Evolutionary conservation across 1,139 yeast genomes (phyloP), one percentile per base, ranked within the genome.

Genomic region (Yamadazyma sp.): DNA sequence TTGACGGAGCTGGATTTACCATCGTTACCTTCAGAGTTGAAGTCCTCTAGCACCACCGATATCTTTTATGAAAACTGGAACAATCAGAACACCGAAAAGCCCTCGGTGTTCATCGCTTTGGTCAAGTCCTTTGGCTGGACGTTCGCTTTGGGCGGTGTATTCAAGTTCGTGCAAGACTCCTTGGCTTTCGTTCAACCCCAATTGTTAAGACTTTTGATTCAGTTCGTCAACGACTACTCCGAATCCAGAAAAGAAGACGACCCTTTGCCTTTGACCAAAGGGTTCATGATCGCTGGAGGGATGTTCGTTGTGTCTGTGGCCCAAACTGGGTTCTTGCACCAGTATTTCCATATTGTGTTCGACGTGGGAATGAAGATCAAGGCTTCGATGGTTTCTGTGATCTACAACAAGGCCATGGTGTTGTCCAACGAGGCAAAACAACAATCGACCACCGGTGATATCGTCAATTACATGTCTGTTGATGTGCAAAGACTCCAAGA

Each of bases 1-100:
- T 71, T 92, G 49, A 76, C 83, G 9, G 92, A 86, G 54, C 67
- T 69, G 2, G 98, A 92, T 61, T 73, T 92, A 49, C 97, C 97
- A 12, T 75, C 79, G 15, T 72, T 92, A 44, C 97, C 98, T 12
- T 56, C 65, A 10, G 79, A 74, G 38, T 80, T 86, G 53, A 76
- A 72, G 46, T 68, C 92, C 9, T 62, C 67, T 9, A 63, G 63
- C 26, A 69, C 82, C 17, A 66, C 87, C 11, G 58, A 62, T 0
- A 55, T 43, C 6, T 82, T 92, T 48, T 73, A 73, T 38, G 56
- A 66, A n/a, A 61, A 75, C 46, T 92, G 98, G 97, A 61, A 68
- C 17, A 62, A 59, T 7, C 68, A 63, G 47, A 51, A 55, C n/a
- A 40, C 53, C 4, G 37, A 55, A 11, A 58, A 57, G 14, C 95